Conservation (phyloP, 768 basidiomycete genomes). For the Obba rivulosa region DNA sequence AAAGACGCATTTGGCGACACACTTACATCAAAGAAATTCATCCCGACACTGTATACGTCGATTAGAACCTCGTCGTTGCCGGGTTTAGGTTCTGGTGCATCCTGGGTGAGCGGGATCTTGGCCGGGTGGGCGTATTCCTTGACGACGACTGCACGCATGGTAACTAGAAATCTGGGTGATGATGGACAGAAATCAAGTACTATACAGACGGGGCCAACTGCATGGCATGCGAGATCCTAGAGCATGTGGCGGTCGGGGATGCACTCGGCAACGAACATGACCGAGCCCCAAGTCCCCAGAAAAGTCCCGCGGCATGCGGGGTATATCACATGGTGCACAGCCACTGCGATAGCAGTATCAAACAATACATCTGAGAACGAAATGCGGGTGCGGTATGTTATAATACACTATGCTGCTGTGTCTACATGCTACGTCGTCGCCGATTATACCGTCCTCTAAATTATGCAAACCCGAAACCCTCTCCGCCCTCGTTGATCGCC, state of each 20-base stretch:
- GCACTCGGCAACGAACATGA: not conserved
- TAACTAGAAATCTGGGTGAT: not conserved
- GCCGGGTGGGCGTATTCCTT: conserved; percentile 51
- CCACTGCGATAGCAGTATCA: not conserved
- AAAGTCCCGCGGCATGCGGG: not conserved
- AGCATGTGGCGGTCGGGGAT: not conserved
- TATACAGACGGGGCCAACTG: no score
- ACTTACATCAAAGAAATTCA: conserved; percentile 45
- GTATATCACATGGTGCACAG: not conserved
- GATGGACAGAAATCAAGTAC: not conserved
- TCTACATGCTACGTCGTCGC: conserved; percentile 4
- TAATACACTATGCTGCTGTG: conserved; percentile 11
- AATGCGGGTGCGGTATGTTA: conserved; percentile 12
- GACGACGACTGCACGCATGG: conserved; percentile 79
- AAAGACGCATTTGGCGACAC: no score
- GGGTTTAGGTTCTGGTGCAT: conserved; percentile 36
- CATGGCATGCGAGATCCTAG: no score
- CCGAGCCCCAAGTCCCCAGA: not conserved
- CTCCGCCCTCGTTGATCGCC: conserved; percentile 93
- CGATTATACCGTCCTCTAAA: not conserved
- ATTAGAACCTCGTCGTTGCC: conserved; percentile 39
- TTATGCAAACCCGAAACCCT: conserved; percentile 86
- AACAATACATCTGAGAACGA: not conserved
- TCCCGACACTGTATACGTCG: conserved; percentile 45
- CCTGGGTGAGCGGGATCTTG: conserved; percentile 30